Evolutionary conservation across 2,329 filamentous ascomycete species (phyloP), one percentile per base, ranked within the genome.

Genomic region (Aspergillus fijiensis): DNA sequence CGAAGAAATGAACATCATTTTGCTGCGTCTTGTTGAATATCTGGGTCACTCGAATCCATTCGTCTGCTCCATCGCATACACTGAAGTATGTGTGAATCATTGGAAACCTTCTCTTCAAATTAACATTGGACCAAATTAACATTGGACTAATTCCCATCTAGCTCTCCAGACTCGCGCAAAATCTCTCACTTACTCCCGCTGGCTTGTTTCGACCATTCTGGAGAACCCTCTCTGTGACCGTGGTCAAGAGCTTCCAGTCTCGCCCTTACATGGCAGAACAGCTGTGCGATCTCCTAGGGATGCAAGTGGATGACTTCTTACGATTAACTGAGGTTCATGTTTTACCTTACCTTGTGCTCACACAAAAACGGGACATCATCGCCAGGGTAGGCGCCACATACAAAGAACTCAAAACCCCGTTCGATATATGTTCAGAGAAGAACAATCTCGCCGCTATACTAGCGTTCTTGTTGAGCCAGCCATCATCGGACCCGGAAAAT

Each of bases 171-270:
- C 81, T 98, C 52, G 89, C 92, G 1, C 84, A 88, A 55, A 79
- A 82, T 51, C 84, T 87, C 47, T 81, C 82, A 3, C 81, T 85
- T 42, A 88, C 86, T 1, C 84, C 88, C 2, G 82, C 84, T 29
- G 85, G 87, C 16, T 79, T 99, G 0, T 88, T 98, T 59, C 87
- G 88, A 58, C 92, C 94, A 0, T 98, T 92, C 74, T 98, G 94
- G 93, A 86, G 87, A 65, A 94, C 85, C 31, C 81, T 99, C 49
- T 93, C 92, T 0, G 89, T 94, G 60, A 85, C 88, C 53, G 88
- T 91, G 2, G 89, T 95, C 29, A 94, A 92, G 72, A 91, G 96
- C 67, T 83, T 98, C 62, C 83, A 89, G 23, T 83, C 85, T 51
- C 86, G 89, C 51, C 94, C 95, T n/a, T 91, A 95, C 68, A 89